These are phyloP conservation scores for Erysimum cheiranthoides DNA, from an alignment of 345 rosid species.

Conservation along the genomic window DNA sequence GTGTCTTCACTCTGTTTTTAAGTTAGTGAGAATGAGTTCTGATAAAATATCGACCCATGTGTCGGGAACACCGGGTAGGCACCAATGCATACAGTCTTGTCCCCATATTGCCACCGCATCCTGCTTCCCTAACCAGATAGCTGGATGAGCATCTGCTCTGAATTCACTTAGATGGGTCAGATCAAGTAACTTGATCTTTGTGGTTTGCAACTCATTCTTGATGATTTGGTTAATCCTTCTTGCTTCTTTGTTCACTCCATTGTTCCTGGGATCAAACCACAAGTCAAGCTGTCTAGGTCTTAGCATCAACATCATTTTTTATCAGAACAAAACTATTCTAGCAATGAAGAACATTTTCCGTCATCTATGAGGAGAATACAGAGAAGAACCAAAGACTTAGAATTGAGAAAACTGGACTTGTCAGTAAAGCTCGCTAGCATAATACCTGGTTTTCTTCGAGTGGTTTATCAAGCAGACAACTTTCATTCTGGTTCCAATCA, in stretches of 20 bases:
- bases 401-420: not conserved
- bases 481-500: constrained; percentile 95
- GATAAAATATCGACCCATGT: constrained; percentile 91
- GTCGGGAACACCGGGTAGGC: constrained; percentile 94
- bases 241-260: constrained; percentile 89
- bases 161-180: constrained; percentile 81
- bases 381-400: not conserved
- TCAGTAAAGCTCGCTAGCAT: constrained; percentile 9
- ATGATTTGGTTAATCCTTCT: constrained; percentile 70
- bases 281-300: constrained; percentile 79
- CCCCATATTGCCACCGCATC: constrained; percentile 90
- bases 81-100: constrained; percentile 99
- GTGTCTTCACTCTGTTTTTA: constrained; percentile 40
- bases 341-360: not conserved
- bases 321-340: not conserved
- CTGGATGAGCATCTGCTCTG: constrained; percentile 96
- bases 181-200: constrained; percentile 66
- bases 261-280: constrained; percentile 94
- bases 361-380: not conserved
- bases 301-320: constrained; percentile 35
- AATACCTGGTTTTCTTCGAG: constrained; percentile 77
- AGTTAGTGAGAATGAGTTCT: constrained; percentile 51
- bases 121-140: constrained; percentile 94
- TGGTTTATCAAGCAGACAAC: constrained; percentile 79
- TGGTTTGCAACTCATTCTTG: constrained; percentile 50